Evolutionary conservation across 306 rosid genomes (phyloP), one percentile per base, ranked within the genome.

Genomic region (Trifolium pratense): DNA sequence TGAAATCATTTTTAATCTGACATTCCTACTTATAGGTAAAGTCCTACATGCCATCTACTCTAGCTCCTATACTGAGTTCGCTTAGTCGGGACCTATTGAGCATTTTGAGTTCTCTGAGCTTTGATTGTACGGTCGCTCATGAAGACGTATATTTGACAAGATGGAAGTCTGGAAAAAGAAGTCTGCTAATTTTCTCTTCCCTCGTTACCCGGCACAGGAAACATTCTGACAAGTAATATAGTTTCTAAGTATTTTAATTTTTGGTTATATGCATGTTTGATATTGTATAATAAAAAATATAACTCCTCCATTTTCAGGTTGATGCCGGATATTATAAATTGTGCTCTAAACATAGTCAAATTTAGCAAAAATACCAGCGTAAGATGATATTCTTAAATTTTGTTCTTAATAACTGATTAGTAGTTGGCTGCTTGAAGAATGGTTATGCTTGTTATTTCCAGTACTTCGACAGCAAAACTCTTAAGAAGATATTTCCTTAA

Each of bases 141-240:
- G 89, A 87, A 48, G 80, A 81, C 78, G 92, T 64, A 60, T 60
- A 84, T 80, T 76, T 79, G 81, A 79, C 81, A 55, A 79, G 92
- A 77, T 71, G 86, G 81, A 92, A 92, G 86, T 81, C 94, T 32
- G 96, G 89, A 76, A 92, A 92, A 79, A 88, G 97, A 84, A 85
- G 92, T 75, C 57, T 92, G 66, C 90, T 84, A 57, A 82, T 92
- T 70, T 92, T 92, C 74, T 87, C 91, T 64, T 74, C 80, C 42
- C 85, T 92, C 43, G 84, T 92, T 78, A 90, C 94, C 66, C 88
- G 97, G 39, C 97, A 92, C 84, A 87, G 91, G 65, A 92, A 88
- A 76, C 75, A 84, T 80, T 86, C 94, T 68, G 96, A 92, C 75
- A 92, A 86, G 97, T 92, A 92, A 90, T 82, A 23, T 39, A 34